phyloP scores from a whole-genome alignment of 2,329 filamentous ascomycete genomes.

The Rachicladosporium sp. region DNA sequence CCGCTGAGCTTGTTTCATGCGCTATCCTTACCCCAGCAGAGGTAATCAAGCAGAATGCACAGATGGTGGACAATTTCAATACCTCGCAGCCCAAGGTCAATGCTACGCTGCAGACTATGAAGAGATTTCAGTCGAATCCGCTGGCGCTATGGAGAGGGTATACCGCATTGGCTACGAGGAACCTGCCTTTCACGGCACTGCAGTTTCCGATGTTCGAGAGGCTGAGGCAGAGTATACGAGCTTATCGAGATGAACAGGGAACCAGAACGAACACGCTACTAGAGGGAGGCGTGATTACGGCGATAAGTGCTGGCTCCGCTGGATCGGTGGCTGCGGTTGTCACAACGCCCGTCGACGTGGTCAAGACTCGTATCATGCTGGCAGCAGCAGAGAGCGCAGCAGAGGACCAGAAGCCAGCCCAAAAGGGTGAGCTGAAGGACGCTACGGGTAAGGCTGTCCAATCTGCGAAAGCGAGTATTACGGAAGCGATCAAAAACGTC shows the following conservation, averaged over 20 bases:
- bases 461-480: conserved; percentile 18
- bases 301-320: conserved; percentile 58
- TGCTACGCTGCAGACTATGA: conserved; percentile 45
- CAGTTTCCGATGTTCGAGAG: conserved; percentile 82
- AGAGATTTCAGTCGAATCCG: conserved; percentile 43
- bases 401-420: conserved; percentile 11
- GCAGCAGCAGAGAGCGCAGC: conserved; percentile 35
- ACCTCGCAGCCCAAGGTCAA: conserved; percentile 22
- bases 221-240: conserved; percentile 43
- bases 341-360: conserved; percentile 81
- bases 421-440: conserved; percentile 22
- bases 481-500: conserved; percentile 22
- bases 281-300: conserved; percentile 61
- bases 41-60: conserved; percentile 87
- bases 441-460: conserved; percentile 29
- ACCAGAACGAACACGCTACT: conserved; percentile 34
- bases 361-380: conserved; percentile 86
- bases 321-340: conserved; percentile 64
- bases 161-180: conserved; percentile 66
- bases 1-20: conserved; percentile 74
- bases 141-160: conserved; percentile 58
- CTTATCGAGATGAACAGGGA: conserved; percentile 29
- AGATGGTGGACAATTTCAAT: conserved; percentile 51
- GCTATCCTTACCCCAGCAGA: conserved; percentile 79
- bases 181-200: conserved; percentile 75